Conservation (phyloP, 108 stramenopile species). For the Mayamaea pseudoterrestris region DNA sequence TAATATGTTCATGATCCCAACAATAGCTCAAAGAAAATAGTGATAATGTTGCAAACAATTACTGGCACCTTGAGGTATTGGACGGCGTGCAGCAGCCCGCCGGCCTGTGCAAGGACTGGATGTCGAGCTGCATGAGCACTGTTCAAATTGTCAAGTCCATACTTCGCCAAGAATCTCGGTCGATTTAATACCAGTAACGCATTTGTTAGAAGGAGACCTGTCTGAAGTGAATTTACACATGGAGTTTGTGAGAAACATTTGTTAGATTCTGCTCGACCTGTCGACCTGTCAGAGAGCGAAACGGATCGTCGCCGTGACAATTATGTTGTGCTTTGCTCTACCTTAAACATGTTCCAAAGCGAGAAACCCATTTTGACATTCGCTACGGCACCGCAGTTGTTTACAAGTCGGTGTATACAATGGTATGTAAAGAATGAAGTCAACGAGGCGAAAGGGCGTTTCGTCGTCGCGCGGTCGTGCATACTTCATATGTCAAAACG, state of each 20-base stretch:
- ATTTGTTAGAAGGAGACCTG: conserved; percentile 67
- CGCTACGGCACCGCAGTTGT: no score
- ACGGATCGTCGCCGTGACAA: not conserved
- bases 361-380: conserved; percentile 81
- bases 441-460: no score
- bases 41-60: conserved; percentile 57
- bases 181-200: conserved; percentile 65
- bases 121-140: conserved; percentile 24
- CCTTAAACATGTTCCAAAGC: conserved; percentile 86
- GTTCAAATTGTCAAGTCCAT: conserved; percentile 66
- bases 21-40: conserved; percentile 75
- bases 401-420: no score
- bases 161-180: conserved; percentile 65
- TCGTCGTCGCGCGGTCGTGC: no score
- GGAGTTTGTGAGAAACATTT: not conserved
- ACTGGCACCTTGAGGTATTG: conserved; percentile 78
- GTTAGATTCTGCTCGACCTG: conserved; percentile 1
- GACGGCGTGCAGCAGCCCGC: conserved; percentile 66
- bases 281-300: not conserved
- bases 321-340: conserved; percentile 16
- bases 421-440: no score
- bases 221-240: conserved; percentile 22
- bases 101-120: conserved; percentile 56
- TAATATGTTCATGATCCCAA: no score
- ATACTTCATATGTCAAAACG: no score